Base-by-base conservation (phyloP, 1,139 yeast genomes). In the Suhomyces wounanorum region DNA sequence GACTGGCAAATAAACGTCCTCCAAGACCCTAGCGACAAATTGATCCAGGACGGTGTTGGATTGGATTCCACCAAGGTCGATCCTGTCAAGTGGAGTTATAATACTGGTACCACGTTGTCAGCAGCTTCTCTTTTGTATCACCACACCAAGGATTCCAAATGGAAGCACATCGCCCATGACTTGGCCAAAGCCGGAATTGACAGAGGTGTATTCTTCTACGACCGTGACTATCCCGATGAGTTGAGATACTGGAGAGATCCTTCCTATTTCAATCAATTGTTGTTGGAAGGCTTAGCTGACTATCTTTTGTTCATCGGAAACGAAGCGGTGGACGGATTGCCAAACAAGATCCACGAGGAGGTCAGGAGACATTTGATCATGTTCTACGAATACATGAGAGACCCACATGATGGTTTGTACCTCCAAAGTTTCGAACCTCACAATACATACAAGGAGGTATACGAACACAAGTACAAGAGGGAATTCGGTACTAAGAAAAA, bases 281-380 rank as follows among this genome's bases (percentile, higher is more conserved):
- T 86, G 47, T 73, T 85, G 43, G 91, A 85, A 64, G 91, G 91
- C 0, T 71, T 84, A 52, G 88, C 88, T 1, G 91, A 85, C 62
- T 85, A 82, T 63, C 62, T 84, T 59, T 66, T 82, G 55, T 76
- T 72, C 43, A 70, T 82, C 46, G 81, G 79, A 18, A 64, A 71
- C 37, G 78, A 73, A 3, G 83, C 78, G 7, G 76, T 80, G 1
- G 66, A 64, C 38, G 77, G 66, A 17, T 67, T 75, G 45, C 66
- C 73, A 4, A 56, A 64, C 28, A 59, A 69, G 28, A 73, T 80
- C 45, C 69, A 67, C 45, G 70, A 65, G 28, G 85, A 82, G 59
- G 62, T 81, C 23, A 63, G 65, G 42, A 73, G 84, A 59, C 85
- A 82, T 62, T 67, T 81, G 59, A 70, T 75, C 14, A 79, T 78